Percentiles rank a stretch among this genome's conserved stretches.
phyloP scores from a whole-genome alignment of 2,329 filamentous ascomycete genomes.

The Paraconiothyrium brasiliense region DNA sequence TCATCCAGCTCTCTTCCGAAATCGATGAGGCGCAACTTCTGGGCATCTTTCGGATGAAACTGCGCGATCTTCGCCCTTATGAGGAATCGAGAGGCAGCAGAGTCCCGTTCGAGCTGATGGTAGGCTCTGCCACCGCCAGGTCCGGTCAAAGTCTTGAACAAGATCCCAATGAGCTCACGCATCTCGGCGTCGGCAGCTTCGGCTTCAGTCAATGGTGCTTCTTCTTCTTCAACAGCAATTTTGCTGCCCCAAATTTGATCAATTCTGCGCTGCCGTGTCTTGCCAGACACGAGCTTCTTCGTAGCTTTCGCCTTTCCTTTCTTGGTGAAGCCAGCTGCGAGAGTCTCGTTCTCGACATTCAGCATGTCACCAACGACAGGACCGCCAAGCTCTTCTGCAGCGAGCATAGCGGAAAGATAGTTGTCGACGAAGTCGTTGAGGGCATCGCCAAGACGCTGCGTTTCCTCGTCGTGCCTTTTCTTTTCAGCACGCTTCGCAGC shows the following conservation, averaged over 20 bases:
- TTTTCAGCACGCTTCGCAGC: constrained; percentile 68
- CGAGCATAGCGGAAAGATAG: constrained; percentile 77
- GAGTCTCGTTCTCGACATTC: constrained; percentile 66
- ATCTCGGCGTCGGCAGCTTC: constrained; percentile 60
- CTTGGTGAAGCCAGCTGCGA: constrained; percentile 63
- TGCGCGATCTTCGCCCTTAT: constrained; percentile 65
- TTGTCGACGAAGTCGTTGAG: constrained; percentile 77
- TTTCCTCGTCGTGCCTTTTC: constrained; percentile 68
- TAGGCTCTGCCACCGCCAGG: constrained; percentile 55
- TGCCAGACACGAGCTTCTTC: constrained; percentile 47
- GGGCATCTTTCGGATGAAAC: constrained; percentile 64
- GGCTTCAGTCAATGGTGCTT: constrained; percentile 52
- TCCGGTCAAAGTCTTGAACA: constrained; percentile 54
- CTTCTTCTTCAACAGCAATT: constrained; percentile 31
- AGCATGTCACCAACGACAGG: constrained; percentile 81
- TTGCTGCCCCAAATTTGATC: constrained; percentile 59
- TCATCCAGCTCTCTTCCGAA: constrained; percentile 57
- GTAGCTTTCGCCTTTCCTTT: constrained; percentile 57
- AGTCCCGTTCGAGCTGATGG: constrained; percentile 59
- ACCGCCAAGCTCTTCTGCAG: constrained; percentile 83
- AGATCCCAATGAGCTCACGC: constrained; percentile 56
- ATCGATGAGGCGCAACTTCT: constrained; percentile 62
- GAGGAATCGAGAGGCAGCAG: constrained; percentile 63
- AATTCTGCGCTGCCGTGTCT: constrained; percentile 58
- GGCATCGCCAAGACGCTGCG: constrained; percentile 67